Evolutionary conservation across 768 basidiomycete genomes (phyloP), one percentile per base, ranked within the genome.

Genomic region (Fomitopsis serialis): DNA sequence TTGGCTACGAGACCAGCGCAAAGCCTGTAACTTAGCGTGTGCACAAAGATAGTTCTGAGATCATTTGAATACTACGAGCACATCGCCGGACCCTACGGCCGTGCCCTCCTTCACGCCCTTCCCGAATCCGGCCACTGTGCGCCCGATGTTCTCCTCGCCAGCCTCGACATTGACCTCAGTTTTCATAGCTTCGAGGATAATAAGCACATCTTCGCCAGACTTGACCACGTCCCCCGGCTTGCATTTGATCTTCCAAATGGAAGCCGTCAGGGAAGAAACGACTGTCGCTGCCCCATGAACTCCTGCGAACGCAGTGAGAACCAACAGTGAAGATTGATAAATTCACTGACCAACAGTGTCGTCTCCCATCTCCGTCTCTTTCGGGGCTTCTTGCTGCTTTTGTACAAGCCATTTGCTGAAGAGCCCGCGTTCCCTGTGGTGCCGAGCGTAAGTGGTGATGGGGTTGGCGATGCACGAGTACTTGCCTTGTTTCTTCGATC

Each of bases 111-210:
- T 60, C 8, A 79, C 59, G 0, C 73, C 77, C 15, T 63, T 65
- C 0, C 74, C 77, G 4, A 79, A 61, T 0, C 68, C 68, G 29
- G 55, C 61, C 0, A 84, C 71, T 15, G 48, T 69, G 23, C 67
- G 77, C 2, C 80, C 80, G 1, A 80, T 61, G 48, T 74, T 73
- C 9, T 66, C 68, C 17, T 75, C 71, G 0, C 77, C 74, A 0
- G 78, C 77, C 47, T 63, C 63, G 15, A 85, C 61, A 13, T 73
- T 69, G 42, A 85, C 76, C 59, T 82, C 81, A 0, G 78, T 82
- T 66, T 87, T 85, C 84, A 85, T 85, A 1, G 84, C 80, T 63
- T 84, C 81, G 12, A 85, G 70, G 19, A 81, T 71, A 29, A 80
- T 45, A 35, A 84, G 59, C 2, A 77, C 70, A 3, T 76, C 68